phyloP scores from a whole-genome alignment of 441 rosid genomes.

The Geranium incanum region DNA sequence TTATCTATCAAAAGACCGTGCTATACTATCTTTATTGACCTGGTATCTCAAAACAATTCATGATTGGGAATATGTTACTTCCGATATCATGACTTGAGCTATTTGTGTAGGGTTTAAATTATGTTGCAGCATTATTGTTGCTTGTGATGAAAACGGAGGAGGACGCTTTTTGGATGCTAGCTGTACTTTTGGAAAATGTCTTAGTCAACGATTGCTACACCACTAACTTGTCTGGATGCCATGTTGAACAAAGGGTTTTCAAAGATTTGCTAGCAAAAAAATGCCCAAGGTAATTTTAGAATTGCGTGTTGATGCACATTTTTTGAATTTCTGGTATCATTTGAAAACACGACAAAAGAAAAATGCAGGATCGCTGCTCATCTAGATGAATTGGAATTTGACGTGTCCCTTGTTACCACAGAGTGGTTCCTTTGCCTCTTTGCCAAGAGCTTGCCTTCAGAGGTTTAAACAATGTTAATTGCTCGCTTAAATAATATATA shows the following conservation, averaged over 20 bases:
- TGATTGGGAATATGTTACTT: not conserved
- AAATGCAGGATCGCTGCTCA: constrained; percentile 73
- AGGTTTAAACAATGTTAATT: constrained; percentile 40
- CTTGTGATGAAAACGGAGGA: constrained; percentile 99
- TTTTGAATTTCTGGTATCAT: constrained; percentile 8
- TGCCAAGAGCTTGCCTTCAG: constrained; percentile 96
- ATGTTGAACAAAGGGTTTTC: constrained; percentile 94
- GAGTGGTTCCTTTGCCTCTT: constrained; percentile 99
- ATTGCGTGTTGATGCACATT: not conserved
- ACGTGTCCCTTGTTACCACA: constrained; percentile 93
- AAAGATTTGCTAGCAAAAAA: constrained; percentile 77
- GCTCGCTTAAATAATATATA: not conserved
- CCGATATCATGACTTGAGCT: constrained; percentile 8
- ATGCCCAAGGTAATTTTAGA: constrained; percentile 57
- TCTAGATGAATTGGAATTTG: constrained; percentile 81
- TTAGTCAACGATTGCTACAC: constrained; percentile 93
- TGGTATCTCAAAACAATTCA: not conserved
- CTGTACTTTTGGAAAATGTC: constrained; percentile 86
- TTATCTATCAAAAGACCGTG: not conserved
- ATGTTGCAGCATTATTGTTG: constrained; percentile 81
- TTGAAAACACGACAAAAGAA: constrained; percentile 14
- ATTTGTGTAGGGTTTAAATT: constrained; percentile 70
- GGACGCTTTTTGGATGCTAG: constrained; percentile 98
- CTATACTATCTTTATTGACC: not conserved
- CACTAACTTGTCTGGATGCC: constrained; percentile 87